phyloP scores from a whole-genome alignment of 1,284 basidiomycete species.

The Malassezia globosa region DNA sequence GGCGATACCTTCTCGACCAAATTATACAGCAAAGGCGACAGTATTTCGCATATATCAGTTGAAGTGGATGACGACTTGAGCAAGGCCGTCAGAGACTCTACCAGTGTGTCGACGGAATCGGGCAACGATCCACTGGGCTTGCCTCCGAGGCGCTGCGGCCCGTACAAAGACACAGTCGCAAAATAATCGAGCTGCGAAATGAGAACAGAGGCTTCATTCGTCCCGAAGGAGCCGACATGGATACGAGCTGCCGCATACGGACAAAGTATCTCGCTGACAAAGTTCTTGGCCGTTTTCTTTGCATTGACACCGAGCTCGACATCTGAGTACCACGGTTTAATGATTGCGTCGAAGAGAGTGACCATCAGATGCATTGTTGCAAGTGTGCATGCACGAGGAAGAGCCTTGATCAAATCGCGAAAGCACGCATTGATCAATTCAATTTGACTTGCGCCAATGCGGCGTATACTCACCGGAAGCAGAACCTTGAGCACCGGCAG shows the following conservation, averaged over 20 bases:
- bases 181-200: constrained; percentile 12
- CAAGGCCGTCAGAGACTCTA: background rate
- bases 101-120: constrained; percentile 1
- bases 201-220: background rate
- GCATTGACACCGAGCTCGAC: constrained; percentile 28
- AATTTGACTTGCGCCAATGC: constrained; percentile 26
- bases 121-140: background rate
- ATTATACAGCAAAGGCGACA: constrained; percentile 4
- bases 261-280: constrained; percentile 16
- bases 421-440: constrained; percentile 27
- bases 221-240: background rate
- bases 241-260: constrained; percentile 11
- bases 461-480: constrained; percentile 1
- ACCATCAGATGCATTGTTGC: no score
- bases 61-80: background rate
- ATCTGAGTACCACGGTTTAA: constrained; percentile 17
- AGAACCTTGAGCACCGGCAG: background rate
- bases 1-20: background rate
- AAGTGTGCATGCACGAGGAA: no score
- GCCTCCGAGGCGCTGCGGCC: background rate
- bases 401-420: constrained; percentile 22
- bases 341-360: constrained; percentile 16
- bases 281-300: constrained; percentile 28
- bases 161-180: constrained; percentile 20
- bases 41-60: background rate